Evolutionary conservation across 148 eudicot genomes (phyloP).

Genomic region (Fagopyrum tataricum): DNA sequence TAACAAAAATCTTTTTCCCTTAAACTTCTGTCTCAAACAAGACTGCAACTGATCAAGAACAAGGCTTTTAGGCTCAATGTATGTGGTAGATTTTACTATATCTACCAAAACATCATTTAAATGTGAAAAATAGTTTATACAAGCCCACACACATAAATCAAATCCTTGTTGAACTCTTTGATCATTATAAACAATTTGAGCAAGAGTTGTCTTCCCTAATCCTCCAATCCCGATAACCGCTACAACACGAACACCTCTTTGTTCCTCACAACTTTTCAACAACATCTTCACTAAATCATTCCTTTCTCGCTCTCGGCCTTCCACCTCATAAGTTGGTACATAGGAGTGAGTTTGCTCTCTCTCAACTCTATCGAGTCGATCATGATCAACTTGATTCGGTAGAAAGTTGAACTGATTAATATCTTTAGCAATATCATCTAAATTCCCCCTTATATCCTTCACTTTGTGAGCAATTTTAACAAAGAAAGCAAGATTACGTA

Average conservation of each 20-base stretch:
- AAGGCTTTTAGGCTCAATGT: constrained; percentile 2
- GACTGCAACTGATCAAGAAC: constrained; percentile 7
- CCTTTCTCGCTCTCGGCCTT: neutral
- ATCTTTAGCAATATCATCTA: constrained; percentile 1
- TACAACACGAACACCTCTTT: neutral
- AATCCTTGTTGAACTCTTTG: constrained; percentile 14
- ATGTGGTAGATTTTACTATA: constrained; percentile 16
- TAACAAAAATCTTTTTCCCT: constrained; percentile 11
- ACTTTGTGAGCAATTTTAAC: neutral
- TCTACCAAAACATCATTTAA: constrained; percentile 15
- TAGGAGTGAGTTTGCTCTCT: constrained; percentile 1
- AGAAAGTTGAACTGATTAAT: neutral
- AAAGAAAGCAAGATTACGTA: neutral
- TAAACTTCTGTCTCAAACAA: constrained; percentile 4
- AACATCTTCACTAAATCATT: neutral
- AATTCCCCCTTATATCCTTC: neutral
- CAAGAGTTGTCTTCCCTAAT: constrained; percentile 7
- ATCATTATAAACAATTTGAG: constrained; percentile 20
- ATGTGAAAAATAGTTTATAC: constrained; percentile 15
- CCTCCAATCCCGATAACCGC: constrained; percentile 5
- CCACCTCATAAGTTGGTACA: neutral
- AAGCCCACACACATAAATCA: constrained; percentile 22
- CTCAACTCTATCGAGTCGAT: neutral
- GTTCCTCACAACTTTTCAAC: neutral
- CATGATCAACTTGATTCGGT: neutral